These are phyloP conservation scores for Fusarium sp. DNA, from an alignment of 2,329 filamentous ascomycete genomes.

Conservation along the genomic window DNA sequence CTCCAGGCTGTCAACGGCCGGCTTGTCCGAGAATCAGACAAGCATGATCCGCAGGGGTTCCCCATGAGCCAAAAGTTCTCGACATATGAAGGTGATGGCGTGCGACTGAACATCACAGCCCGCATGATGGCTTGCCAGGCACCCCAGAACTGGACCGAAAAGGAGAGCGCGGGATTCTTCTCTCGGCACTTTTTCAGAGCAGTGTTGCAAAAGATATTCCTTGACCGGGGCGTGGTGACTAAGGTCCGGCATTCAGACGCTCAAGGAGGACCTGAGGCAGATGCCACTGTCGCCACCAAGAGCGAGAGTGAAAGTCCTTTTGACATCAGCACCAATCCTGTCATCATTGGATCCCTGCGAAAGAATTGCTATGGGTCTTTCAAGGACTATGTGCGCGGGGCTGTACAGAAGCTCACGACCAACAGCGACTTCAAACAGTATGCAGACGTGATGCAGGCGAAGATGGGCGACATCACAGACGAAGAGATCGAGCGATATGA, in stretches of 20 bases:
- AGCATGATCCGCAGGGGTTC: conserved; percentile 91
- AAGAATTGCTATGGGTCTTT: conserved; percentile 86
- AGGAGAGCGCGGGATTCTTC: conserved; percentile 90
- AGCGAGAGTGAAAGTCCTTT: conserved; percentile 55
- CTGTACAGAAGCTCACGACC: conserved; percentile 78
- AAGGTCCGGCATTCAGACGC: conserved; percentile 61
- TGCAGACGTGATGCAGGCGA: conserved; percentile 71
- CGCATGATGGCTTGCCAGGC: conserved; percentile 99
- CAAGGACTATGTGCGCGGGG: conserved; percentile 81
- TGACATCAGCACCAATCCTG: conserved; percentile 75
- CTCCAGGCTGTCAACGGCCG: conserved; percentile 76
- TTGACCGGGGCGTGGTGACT: conserved; percentile 83
- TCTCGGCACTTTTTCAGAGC: conserved; percentile 93
- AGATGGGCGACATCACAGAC: conserved; percentile 77
- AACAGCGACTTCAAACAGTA: conserved; percentile 68
- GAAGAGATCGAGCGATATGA: conserved; percentile 82
- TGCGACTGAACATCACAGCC: conserved; percentile 93
- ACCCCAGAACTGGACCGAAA: conserved; percentile 87
- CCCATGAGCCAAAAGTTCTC: conserved; percentile 84
- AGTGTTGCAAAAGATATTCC: conserved; percentile 89
- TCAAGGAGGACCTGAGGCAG: conserved; percentile 40
- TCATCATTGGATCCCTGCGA: conserved; percentile 87
- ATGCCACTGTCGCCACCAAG: conserved; percentile 15
- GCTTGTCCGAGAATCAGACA: conserved; percentile 73
- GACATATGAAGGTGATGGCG: conserved; percentile 69